Base-by-base conservation (phyloP, 345 rosid species). In the Aquilaria yunnanensis region DNA sequence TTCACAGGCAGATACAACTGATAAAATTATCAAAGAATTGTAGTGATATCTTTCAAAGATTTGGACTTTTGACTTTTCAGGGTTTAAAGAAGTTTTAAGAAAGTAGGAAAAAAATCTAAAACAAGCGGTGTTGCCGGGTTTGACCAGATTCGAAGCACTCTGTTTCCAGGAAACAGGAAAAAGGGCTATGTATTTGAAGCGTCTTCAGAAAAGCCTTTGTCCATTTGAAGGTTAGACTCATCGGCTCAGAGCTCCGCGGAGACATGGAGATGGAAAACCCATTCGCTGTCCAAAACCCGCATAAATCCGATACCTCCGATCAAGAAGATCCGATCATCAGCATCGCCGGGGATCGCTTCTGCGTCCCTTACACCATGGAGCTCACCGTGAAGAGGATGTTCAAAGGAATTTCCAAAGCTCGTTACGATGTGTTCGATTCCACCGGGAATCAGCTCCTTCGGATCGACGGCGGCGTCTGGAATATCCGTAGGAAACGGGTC, bases 361-460 rank as follows among this genome's bases (percentile, higher is more conserved):
- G 94, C 50, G 66, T 75, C 47, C 90, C 86, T 0, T 80, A 79
- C 62, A 57, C 81, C 12, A 67, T 80, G 77, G 85, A 87, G 66
- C 50, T 87, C n/a, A 50, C 64, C 29, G 85, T 84, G 12, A 77
- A 67, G 75, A 79, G 83, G 56, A 80, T 49, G 57, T 72, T 69
- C 30, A 73, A 75, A 55, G 72, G 74, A 12, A 11, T 83, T 16
- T 75, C 64, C 9, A 63, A 74, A 5, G 78, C 76, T 41, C 75
- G 70, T 50, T 77, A 60, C 57, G 75, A 87, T 31, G 84, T 77
- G 47, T 80, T 57, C 4, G 94, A 85, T 72, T 62, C 50, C 10
- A 74, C 68, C 6, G 82, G 80, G 29, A 88, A 80, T 70, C 71
- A 75, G 32, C 75, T 83, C 52, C 87, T 88, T 49, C 81, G 75